Evolutionary conservation across 148 eudicot species (phyloP).

Genomic region (Vaccinium vitisidaea): DNA sequence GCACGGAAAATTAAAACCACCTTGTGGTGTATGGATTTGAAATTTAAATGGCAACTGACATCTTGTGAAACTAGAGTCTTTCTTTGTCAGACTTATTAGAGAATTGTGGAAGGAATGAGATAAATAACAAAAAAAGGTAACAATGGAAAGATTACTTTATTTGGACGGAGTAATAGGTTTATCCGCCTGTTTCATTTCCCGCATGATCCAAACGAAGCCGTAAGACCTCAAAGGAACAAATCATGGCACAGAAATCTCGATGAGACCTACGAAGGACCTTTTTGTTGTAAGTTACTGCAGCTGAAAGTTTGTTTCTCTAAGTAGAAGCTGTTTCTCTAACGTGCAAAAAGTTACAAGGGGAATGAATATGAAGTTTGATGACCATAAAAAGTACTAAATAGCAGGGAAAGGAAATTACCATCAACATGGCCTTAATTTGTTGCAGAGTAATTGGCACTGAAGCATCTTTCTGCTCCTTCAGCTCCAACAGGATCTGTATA

Average conservation of each 20-base stretch:
- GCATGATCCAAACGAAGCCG: background rate
- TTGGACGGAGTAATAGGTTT: background rate
- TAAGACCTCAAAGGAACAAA: background rate
- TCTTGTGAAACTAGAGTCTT: background rate
- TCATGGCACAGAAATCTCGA: background rate
- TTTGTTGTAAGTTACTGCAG: background rate
- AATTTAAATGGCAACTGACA: background rate
- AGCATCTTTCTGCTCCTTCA: constrained; percentile 21
- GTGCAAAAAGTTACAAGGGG: background rate
- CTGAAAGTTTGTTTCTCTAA: background rate
- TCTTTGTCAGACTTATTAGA: background rate
- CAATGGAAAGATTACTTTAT: background rate
- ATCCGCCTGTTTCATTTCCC: background rate
- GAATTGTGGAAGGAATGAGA: background rate
- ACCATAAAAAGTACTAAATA: background rate
- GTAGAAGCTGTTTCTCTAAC: background rate
- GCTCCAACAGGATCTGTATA: constrained; percentile 36
- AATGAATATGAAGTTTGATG: background rate
- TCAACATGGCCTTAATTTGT: constrained; percentile 40
- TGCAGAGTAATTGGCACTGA: constrained; percentile 20
- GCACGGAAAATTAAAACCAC: background rate
- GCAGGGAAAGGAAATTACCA: constrained; percentile 25
- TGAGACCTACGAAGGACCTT: background rate
- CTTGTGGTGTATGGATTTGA: background rate
- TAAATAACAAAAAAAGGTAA: background rate